phyloP scores from a whole-genome alignment of 495 filamentous ascomycete genomes.

The Penicillium fimorum region DNA sequence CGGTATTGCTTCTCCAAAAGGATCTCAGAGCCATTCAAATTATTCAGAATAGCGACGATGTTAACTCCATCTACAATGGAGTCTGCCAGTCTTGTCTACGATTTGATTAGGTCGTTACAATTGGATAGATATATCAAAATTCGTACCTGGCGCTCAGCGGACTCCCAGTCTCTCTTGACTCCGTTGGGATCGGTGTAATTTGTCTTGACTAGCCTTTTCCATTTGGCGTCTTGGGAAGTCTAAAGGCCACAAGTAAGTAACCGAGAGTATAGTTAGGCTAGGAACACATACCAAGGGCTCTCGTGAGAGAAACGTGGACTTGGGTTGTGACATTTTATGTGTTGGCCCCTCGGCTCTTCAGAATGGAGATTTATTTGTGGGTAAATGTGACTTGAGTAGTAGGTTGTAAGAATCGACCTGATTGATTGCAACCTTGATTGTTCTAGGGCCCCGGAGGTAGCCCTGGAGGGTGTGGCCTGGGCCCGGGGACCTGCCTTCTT shows the following conservation, averaged over 20 bases:
- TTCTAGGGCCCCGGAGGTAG: neutral
- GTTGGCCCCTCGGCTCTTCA: neutral
- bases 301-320: conserved; percentile 7
- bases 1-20: conserved; percentile 78
- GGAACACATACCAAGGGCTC: conserved; percentile 7
- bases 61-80: conserved; percentile 76
- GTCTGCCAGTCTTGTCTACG: conserved; percentile 55
- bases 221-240: conserved; percentile 55
- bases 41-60: conserved; percentile 74
- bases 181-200: conserved; percentile 66
- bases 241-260: conserved; percentile 11
- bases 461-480: too few species aligned
- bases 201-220: conserved; percentile 64
- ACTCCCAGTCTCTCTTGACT: conserved; percentile 66
- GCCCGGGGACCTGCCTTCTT: too few species aligned
- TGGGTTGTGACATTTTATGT: neutral
- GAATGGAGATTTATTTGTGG: neutral
- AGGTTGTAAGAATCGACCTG: neutral
- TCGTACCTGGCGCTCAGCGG: conserved; percentile 58
- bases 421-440: neutral
- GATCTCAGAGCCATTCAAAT: conserved; percentile 61
- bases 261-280: neutral
- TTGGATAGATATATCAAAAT: neutral
- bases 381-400: neutral
- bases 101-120: neutral